Percentiles rank a stretch among this genome's conserved stretches.
Conservation (phyloP, 805 yeast genomes). For the Lipomyces starkeyi region DNA sequence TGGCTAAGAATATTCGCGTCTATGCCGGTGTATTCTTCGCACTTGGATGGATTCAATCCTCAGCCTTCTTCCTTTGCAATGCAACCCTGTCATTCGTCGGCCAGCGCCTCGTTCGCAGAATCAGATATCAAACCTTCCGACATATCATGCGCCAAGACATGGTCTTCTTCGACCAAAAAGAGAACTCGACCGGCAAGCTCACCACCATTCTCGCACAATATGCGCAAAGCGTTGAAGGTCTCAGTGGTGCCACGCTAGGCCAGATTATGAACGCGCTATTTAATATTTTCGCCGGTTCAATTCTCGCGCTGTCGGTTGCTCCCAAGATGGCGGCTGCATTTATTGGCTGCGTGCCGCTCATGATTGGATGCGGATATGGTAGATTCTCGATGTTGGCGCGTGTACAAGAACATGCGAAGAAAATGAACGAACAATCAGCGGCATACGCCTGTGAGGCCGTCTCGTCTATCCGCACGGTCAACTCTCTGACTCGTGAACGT, state of each 20-base stretch:
- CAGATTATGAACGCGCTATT: constrained; percentile 48
- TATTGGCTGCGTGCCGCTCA: constrained; percentile 46
- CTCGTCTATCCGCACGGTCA: constrained; percentile 52
- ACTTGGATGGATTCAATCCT: constrained; percentile 15
- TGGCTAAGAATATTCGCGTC: constrained; percentile 43
- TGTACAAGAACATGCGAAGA: constrained; percentile 47
- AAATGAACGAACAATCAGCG: constrained; percentile 49
- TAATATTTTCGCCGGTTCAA: constrained; percentile 48
- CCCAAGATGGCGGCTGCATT: constrained; percentile 52
- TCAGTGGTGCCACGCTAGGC: constrained; percentile 51
- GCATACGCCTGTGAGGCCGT: constrained; percentile 51
- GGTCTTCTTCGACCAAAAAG: constrained; percentile 47
- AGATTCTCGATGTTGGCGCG: constrained; percentile 46
- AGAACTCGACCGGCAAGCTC: constrained; percentile 49
- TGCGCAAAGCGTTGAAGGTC: constrained; percentile 26
- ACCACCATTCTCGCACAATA: constrained; percentile 50
- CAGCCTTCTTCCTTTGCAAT: constrained; percentile 13
- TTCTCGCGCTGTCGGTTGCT: constrained; percentile 47
- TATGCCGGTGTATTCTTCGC: constrained; percentile 26
- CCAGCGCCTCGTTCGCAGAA: constrained; percentile 46
- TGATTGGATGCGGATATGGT: constrained; percentile 50
- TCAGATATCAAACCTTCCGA: constrained; percentile 45
- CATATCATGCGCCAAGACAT: constrained; percentile 49
- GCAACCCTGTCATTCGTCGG: constrained; percentile 38
- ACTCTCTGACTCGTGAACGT: constrained; percentile 50